These are phyloP conservation scores for Raphanus raphanistrum DNA, from an alignment of 345 rosid species.

Conservation along the genomic window DNA sequence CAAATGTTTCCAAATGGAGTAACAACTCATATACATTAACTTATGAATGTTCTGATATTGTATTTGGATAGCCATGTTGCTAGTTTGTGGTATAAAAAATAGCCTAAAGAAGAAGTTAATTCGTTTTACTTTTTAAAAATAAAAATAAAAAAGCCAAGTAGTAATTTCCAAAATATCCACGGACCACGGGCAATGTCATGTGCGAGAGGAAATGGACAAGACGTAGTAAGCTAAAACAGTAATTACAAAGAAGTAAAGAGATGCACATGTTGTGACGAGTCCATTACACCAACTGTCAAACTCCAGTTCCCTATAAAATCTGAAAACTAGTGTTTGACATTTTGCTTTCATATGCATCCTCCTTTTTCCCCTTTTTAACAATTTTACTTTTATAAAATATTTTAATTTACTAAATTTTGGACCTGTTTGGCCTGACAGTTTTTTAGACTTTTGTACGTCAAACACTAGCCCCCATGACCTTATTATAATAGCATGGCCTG, in stretches of 20 bases:
- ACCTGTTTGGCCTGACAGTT: slow-evolving; percentile 35
- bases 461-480: slow-evolving; percentile 25
- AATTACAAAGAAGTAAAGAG: slow-evolving; percentile 28
- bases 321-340: slow-evolving; percentile 75
- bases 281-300: slow-evolving; percentile 45
- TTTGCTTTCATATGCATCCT: slow-evolving; percentile 55
- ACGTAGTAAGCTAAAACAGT: slow-evolving; percentile 34
- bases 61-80: background rate
- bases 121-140: background rate
- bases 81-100: background rate
- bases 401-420: slow-evolving; percentile 21
- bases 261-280: slow-evolving; percentile 34
- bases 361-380: slow-evolving; percentile 20
- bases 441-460: slow-evolving; percentile 33
- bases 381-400: background rate
- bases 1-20: background rate
- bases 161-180: background rate
- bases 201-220: slow-evolving; percentile 37
- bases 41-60: background rate
- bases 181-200: slow-evolving; percentile 22
- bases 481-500: slow-evolving; percentile 34
- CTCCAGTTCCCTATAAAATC: slow-evolving; percentile 56
- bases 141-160: background rate
- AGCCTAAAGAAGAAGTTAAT: background rate
- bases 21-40: background rate